Conservation (phyloP, 306 rosid species). For the Lablab purpureus region DNA sequence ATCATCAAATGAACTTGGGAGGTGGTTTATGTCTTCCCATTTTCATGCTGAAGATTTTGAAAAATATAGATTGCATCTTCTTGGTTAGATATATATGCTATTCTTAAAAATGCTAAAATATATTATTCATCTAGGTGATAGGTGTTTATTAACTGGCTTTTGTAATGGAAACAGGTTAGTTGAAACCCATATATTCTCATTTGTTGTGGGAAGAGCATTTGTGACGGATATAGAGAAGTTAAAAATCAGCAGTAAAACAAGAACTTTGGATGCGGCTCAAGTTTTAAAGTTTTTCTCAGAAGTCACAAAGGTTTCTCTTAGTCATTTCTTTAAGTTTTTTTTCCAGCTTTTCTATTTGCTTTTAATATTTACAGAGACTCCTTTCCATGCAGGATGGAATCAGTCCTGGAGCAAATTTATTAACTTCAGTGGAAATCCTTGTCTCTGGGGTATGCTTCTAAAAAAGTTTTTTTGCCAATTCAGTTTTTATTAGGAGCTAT, state of each 20-base stretch:
- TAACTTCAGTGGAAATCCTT: constrained; percentile 87
- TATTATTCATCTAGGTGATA: constrained; percentile 35
- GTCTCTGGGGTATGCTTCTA: constrained; percentile 86
- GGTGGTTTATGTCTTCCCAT: constrained; percentile 26
- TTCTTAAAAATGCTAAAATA: constrained; percentile 23
- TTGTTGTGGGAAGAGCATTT: constrained; percentile 99
- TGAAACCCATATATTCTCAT: constrained; percentile 98
- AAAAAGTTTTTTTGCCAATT: constrained; percentile 38
- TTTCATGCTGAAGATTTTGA: constrained; percentile 23
- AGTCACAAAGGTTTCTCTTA: constrained; percentile 74
- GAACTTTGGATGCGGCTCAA: constrained; percentile 79
- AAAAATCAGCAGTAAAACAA: constrained; percentile 82
- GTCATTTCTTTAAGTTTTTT: constrained; percentile 39
- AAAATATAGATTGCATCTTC: constrained; percentile 35
- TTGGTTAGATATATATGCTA: constrained; percentile 25
- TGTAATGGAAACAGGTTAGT: constrained; percentile 77
- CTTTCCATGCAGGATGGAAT: constrained; percentile 78
- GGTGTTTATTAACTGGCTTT: constrained; percentile 48
- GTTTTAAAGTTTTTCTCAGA: constrained; percentile 81
- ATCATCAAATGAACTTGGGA: constrained; percentile 34
- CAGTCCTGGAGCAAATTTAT: constrained; percentile 92
- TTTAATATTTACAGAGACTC: constrained; percentile 34
- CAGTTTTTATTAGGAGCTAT: constrained; percentile 35
- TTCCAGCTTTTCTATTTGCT: constrained; percentile 27
- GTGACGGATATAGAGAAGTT: constrained; percentile 96